Conservation (phyloP, 148 eudicot species). For the Amaranthus palmeri region DNA sequence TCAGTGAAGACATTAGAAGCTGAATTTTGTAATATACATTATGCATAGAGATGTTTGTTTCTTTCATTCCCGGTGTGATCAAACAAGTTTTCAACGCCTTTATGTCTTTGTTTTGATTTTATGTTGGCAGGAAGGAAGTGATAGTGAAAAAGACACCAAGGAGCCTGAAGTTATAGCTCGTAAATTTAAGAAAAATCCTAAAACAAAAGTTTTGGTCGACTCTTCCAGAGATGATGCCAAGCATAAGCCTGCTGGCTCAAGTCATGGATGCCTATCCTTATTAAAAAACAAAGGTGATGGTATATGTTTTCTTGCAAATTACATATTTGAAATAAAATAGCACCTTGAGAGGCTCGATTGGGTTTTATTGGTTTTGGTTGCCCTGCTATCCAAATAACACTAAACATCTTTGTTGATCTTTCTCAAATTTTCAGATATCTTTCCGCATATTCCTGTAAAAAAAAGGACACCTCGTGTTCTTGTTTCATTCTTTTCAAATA, state of each 20-base stretch:
- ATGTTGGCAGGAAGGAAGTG: constrained; percentile 32
- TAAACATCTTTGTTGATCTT: constrained; percentile 8
- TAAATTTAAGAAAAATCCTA: constrained; percentile 30
- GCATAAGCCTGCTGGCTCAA: constrained; percentile 18
- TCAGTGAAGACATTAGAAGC: not conserved
- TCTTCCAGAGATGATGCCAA: constrained; percentile 13
- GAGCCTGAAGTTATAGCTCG: constrained; percentile 16
- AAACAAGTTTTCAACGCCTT: not conserved
- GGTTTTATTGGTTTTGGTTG: not conserved
- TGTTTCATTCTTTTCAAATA: constrained; percentile 25
- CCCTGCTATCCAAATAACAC: constrained; percentile 1
- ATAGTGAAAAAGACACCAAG: constrained; percentile 29
- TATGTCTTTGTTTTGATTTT: not conserved
- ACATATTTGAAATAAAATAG: not conserved
- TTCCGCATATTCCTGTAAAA: constrained; percentile 31
- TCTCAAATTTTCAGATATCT: constrained; percentile 24
- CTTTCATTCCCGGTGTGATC: not conserved
- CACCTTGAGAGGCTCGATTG: not conserved
- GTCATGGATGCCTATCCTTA: constrained; percentile 22
- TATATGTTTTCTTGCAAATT: constrained; percentile 16
- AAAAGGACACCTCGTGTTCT: constrained; percentile 48
- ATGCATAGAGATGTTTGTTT: not conserved
- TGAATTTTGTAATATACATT: not conserved
- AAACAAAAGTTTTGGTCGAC: constrained; percentile 24
- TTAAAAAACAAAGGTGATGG: constrained; percentile 26